Percentiles rank a stretch among this genome's conserved stretches.
Conservation (phyloP, 2,329 filamentous ascomycete species). For the Neonectria hederae region DNA sequence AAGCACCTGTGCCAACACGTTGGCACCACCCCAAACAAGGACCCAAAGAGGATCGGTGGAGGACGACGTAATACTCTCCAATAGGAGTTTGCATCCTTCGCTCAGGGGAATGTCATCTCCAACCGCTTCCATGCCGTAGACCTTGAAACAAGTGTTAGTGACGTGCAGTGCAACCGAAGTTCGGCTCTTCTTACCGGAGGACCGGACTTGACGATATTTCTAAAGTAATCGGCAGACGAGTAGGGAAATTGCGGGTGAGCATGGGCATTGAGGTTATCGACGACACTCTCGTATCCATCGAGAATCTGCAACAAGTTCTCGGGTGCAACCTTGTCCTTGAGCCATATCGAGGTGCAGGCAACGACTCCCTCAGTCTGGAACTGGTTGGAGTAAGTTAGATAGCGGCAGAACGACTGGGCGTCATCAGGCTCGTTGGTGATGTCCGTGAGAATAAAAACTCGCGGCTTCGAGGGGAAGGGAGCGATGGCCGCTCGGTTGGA, state of each 20-base stretch:
- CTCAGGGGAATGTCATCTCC: conserved; percentile 35
- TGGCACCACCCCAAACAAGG: conserved; percentile 63
- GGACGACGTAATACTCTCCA: conserved; percentile 36
- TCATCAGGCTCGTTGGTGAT: conserved; percentile 59
- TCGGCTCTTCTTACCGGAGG: conserved; percentile 11
- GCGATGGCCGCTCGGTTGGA: background rate
- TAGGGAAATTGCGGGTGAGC: conserved; percentile 54
- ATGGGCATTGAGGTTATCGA: conserved; percentile 58
- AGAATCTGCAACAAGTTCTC: conserved; percentile 50
- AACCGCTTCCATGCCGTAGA: conserved; percentile 40
- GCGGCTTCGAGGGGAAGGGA: conserved; percentile 40
- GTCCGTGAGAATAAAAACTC: conserved; percentile 56
- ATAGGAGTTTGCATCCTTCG: conserved; percentile 55
- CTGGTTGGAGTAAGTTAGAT: conserved; percentile 56
- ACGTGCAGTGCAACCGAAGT: background rate
- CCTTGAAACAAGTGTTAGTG: background rate
- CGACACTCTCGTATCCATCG: conserved; percentile 53
- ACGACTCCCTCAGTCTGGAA: conserved; percentile 56
- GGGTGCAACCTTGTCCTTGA: conserved; percentile 50
- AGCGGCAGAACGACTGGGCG: conserved; percentile 55
- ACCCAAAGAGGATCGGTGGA: conserved; percentile 57
- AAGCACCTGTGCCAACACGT: conserved; percentile 59
- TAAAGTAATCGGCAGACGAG: conserved; percentile 48
- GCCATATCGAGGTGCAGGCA: conserved; percentile 56
- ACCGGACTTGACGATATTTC: conserved; percentile 48